phyloP scores from a whole-genome alignment of 2,329 filamentous ascomycete genomes.

The Penicillium fuscoglaucum region DNA sequence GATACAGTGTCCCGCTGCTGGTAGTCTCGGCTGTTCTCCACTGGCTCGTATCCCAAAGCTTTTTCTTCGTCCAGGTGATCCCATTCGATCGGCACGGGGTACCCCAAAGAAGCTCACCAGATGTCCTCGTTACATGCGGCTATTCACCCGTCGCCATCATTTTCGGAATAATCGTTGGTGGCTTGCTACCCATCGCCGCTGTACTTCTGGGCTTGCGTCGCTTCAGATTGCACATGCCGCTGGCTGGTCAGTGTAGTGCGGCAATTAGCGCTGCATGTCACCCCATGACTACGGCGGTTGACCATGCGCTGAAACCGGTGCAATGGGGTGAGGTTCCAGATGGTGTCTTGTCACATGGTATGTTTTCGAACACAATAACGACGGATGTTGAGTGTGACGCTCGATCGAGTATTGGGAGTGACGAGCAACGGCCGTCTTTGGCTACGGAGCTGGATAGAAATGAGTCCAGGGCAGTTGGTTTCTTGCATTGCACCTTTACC shows the following conservation, averaged over 20 bases:
- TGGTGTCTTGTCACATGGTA: background rate
- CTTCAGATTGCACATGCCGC: background rate
- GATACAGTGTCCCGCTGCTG: conserved; percentile 44
- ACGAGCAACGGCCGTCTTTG: background rate
- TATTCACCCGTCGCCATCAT: background rate
- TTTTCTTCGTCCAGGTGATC: conserved; percentile 34
- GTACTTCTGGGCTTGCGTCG: background rate
- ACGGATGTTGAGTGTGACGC: background rate
- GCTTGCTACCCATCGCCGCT: background rate
- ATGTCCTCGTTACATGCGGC: background rate
- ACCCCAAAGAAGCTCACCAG: background rate
- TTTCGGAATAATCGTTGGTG: background rate
- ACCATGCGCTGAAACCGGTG: background rate
- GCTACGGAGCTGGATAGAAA: background rate
- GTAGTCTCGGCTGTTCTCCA: conserved; percentile 39
- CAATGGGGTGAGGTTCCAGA: background rate
- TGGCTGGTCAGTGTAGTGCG: background rate
- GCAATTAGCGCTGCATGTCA: conserved; percentile 3
- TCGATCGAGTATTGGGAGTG: background rate
- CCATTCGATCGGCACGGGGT: background rate
- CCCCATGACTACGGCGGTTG: background rate
- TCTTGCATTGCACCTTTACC: background rate
- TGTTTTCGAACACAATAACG: background rate
- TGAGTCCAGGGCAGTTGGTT: background rate
- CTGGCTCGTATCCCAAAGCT: conserved; percentile 50